Conservation (phyloP, 495 filamentous ascomycete species). For the Chaetomium fimeti region DNA sequence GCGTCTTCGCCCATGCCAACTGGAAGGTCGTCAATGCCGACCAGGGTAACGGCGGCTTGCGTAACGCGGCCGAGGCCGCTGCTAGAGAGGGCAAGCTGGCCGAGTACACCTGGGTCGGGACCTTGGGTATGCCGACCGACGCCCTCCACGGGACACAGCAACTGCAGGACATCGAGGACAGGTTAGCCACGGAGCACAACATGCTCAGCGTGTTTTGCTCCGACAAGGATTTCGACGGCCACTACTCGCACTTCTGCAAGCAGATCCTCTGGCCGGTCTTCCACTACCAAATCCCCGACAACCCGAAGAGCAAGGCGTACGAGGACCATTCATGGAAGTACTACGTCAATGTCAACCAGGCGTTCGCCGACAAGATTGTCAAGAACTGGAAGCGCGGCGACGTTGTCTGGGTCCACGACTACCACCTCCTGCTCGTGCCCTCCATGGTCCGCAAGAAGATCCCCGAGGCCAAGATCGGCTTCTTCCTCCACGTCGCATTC, state of each 20-base stretch:
- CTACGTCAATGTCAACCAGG: conserved; percentile 86
- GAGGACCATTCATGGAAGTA: conserved; percentile 94
- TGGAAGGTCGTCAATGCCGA: conserved; percentile 84
- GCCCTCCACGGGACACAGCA: conserved; percentile 64
- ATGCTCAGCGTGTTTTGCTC: conserved; percentile 78
- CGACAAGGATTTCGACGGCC: conserved; percentile 86
- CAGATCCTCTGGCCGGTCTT: conserved; percentile 88
- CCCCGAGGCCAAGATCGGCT: conserved; percentile 88
- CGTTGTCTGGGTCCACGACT: conserved; percentile 91
- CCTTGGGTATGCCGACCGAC: conserved; percentile 88
- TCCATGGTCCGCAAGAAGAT: conserved; percentile 81
- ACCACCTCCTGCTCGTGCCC: conserved; percentile 90
- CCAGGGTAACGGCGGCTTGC: conserved; percentile 86
- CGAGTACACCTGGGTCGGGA: conserved; percentile 83
- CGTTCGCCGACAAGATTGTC: conserved; percentile 83
- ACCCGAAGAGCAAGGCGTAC: conserved; percentile 96
- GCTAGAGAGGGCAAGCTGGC: conserved; percentile 59
- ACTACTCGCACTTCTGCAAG: conserved; percentile 93
- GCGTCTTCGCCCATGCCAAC: conserved; percentile 62
- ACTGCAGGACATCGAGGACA: conserved; percentile 75
- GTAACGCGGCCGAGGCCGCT: conserved; percentile 80
- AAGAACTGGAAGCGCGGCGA: conserved; percentile 89
- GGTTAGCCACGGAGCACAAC: conserved; percentile 72
- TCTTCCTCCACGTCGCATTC: conserved; percentile 93
- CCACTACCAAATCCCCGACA: conserved; percentile 94